Conservation (phyloP, 1,284 basidiomycete genomes). For the Tranzscheliella williamsii region DNA sequence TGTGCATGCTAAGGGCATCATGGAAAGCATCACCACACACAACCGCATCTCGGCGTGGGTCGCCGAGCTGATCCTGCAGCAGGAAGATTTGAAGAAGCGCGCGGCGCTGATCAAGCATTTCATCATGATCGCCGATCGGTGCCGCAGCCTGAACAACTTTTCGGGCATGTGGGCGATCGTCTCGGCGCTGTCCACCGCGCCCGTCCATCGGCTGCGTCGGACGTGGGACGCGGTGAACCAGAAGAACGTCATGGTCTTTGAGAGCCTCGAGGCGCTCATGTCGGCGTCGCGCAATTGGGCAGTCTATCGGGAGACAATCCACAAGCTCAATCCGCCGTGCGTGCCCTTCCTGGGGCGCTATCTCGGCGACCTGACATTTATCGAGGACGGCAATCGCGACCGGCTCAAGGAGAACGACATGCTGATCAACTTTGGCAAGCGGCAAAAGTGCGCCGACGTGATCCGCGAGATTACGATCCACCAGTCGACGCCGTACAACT, state of each 20-base stretch:
- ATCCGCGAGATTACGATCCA: slow-evolving; percentile 95
- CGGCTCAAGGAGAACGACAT: slow-evolving; percentile 67
- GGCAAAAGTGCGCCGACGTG: slow-evolving; percentile 88
- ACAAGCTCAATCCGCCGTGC: slow-evolving; percentile 85
- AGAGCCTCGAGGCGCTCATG: slow-evolving; percentile 78
- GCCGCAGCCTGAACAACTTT: slow-evolving; percentile 87
- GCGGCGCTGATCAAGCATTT: slow-evolving; percentile 84
- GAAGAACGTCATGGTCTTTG: slow-evolving; percentile 63
- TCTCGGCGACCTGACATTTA: slow-evolving; percentile 91
- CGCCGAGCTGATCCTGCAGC: slow-evolving; percentile 79
- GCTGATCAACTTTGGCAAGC: slow-evolving; percentile 94
- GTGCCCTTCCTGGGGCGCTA: slow-evolving; percentile 98
- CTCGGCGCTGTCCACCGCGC: slow-evolving; percentile 90
- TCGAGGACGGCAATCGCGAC: slow-evolving; percentile 97
- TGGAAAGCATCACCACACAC: slow-evolving; percentile 84
- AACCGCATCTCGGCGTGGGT: slow-evolving; percentile 92
- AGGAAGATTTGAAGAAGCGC: slow-evolving; percentile 83
- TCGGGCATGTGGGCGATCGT: slow-evolving; percentile 94
- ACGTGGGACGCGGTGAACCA: slow-evolving; percentile 90
- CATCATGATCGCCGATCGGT: slow-evolving; percentile 89
- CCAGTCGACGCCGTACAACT: slow-evolving; percentile 81
- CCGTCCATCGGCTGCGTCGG: slow-evolving; percentile 85
- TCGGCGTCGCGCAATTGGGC: slow-evolving; percentile 90
- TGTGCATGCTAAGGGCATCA: slow-evolving; percentile 72
- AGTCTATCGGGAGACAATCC: slow-evolving; percentile 83